These are phyloP conservation scores for Firmiana major DNA, from an alignment of 345 rosid genomes.

Conservation along the genomic window DNA sequence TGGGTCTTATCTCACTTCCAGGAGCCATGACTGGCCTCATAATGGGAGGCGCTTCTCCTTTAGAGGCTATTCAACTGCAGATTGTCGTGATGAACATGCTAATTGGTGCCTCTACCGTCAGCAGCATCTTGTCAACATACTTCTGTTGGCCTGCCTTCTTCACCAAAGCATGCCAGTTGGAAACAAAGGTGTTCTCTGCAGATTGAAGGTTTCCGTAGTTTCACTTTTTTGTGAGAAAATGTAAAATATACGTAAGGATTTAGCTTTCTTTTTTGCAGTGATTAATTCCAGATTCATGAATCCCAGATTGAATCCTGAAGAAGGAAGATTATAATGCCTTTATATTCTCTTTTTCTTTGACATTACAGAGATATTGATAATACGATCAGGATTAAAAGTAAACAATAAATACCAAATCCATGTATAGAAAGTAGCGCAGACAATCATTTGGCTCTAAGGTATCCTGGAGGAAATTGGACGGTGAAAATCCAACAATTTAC, in stretches of 20 bases:
- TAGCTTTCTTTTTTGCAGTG: neutral
- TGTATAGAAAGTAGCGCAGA: no score
- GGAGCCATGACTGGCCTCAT: constrained; percentile 95
- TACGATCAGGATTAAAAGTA: no score
- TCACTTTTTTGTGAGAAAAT: neutral
- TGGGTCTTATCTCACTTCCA: constrained; percentile 79
- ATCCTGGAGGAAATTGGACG: no score
- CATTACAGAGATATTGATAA: no score
- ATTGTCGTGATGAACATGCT: constrained; percentile 98
- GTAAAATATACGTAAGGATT: neutral
- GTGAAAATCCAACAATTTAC: no score
- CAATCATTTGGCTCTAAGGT: no score
- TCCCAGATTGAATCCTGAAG: neutral
- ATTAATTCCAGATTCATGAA: neutral
- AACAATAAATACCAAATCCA: no score
- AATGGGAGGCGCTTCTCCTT: constrained; percentile 94
- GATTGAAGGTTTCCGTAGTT: constrained; percentile 26
- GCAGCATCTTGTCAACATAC: constrained; percentile 78
- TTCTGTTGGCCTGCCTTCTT: constrained; percentile 92
- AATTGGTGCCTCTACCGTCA: constrained; percentile 70
- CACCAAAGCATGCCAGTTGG: constrained; percentile 73
- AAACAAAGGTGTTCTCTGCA: constrained; percentile 52
- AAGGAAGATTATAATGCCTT: neutral
- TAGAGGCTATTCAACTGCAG: constrained; percentile 88
- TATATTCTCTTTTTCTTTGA: no score